phyloP scores from a whole-genome alignment of 345 rosid genomes.

The Noccaea bulbosa region DNA sequence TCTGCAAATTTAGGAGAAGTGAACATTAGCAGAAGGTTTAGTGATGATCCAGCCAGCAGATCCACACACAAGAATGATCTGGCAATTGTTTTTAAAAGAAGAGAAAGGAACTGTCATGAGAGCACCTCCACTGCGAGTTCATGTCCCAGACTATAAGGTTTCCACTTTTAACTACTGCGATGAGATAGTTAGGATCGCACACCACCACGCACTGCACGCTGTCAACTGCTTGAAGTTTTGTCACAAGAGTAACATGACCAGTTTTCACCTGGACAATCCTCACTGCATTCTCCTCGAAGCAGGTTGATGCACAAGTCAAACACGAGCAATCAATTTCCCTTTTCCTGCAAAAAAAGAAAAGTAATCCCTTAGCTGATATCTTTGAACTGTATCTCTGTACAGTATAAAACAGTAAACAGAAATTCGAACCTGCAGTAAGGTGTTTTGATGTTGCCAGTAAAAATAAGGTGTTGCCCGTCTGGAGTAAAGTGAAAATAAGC shows the following conservation, averaged over 20 bases:
- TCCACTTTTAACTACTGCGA: slow-evolving; percentile 76
- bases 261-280: slow-evolving; percentile 66
- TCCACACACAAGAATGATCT: slow-evolving; percentile 21
- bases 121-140: slow-evolving; percentile 84
- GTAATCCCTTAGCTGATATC: slow-evolving; percentile 26
- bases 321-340: slow-evolving; percentile 70
- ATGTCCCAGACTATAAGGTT: slow-evolving; percentile 76
- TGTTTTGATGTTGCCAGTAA: slow-evolving; percentile 64
- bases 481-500: slow-evolving; percentile 69
- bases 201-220: slow-evolving; percentile 62
- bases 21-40: slow-evolving; percentile 32
- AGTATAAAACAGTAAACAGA: slow-evolving; percentile 4
- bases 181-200: slow-evolving; percentile 61
- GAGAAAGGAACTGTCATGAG: slow-evolving; percentile 16
- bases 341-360: slow-evolving; percentile 53
- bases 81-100: too few relatives aligned
- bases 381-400: slow-evolving; percentile 2
- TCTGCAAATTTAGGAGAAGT: slow-evolving; percentile 52
- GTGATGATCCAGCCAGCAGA: slow-evolving; percentile 33
- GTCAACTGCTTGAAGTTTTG: slow-evolving; percentile 60
- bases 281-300: slow-evolving; percentile 55
- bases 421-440: slow-evolving; percentile 82
- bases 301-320: slow-evolving; percentile 65
- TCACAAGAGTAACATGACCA: slow-evolving; percentile 74
- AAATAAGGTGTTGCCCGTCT: slow-evolving; percentile 65